Base-by-base conservation (phyloP, 495 filamentous ascomycete species). In the Penicillium chermesinum region DNA sequence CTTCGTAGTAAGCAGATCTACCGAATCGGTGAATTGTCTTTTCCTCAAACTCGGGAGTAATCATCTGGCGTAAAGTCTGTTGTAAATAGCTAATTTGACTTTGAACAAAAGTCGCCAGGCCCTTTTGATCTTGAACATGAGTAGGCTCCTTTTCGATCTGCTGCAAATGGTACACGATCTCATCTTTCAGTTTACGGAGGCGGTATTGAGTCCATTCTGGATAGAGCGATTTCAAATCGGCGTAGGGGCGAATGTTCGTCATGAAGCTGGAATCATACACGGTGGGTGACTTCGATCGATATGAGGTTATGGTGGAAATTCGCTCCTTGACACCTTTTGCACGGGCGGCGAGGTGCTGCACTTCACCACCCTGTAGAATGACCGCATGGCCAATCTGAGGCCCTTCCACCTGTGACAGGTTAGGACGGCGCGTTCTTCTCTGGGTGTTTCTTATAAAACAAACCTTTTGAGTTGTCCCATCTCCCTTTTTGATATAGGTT, bases 301-400 rank as follows among this genome's bases (percentile, higher is more conserved):
- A 65, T 1, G 62, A 65, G 12, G 64, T 69, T 21, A 69, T 58
- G 2, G 62, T 61, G 1, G 66, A 55, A 32, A 69, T 66, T 5
- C 66, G 62, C 42, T 69, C 66, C 12, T 51, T 42, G 7, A 61
- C 49, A 13, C 58, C 58, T 22, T 44, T 54, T 10, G 62, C 58
- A 1, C 53, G 55, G 16, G 64, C 54, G 16, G 66, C 66, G 1
- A 67, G 47, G 38, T 69, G 66, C n/a, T 59, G 33, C 10, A 69
- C 58, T 42, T 62, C 42, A 7, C 66, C 55, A 5, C 66, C 64
- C 55, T 67, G 64, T 5, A 69, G 58, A 38, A 67, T 51, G 12
- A 65, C 61, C 8, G 52, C 62, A 32, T 57, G 53, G 14, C 44
- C 54, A 32, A 53, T 53, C 13, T 53, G 54, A 4, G 54, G 50